Conservation (phyloP, 768 basidiomycete species). For the Crepidotus variabilis region DNA sequence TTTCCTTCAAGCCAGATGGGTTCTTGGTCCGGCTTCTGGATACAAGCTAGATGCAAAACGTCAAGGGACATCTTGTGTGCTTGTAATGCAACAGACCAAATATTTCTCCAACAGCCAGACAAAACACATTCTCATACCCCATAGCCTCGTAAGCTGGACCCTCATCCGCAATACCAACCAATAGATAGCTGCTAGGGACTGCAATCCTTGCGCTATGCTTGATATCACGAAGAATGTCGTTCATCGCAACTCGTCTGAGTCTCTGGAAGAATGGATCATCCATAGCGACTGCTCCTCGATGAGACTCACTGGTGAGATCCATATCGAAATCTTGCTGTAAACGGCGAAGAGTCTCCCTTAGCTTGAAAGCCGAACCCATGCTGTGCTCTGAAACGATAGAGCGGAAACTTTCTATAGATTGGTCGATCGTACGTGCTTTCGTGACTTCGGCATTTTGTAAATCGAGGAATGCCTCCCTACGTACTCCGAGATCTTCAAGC, state of each 20-base stretch:
- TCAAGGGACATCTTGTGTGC: neutral
- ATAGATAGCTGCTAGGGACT: constrained; percentile 60
- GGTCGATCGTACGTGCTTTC: constrained; percentile 54
- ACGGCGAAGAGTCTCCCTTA: constrained; percentile 48
- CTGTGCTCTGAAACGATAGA: constrained; percentile 44
- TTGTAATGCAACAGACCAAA: constrained; percentile 46
- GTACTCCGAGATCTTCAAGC: constrained; percentile 71
- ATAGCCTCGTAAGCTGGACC: constrained; percentile 56
- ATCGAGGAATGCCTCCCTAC: constrained; percentile 48
- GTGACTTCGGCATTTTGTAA: constrained; percentile 61
- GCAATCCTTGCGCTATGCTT: constrained; percentile 75
- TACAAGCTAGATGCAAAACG: constrained; percentile 41
- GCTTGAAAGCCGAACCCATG: constrained; percentile 41
- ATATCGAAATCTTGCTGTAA: constrained; percentile 41
- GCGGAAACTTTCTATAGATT: constrained; percentile 47
- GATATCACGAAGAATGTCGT: constrained; percentile 64
- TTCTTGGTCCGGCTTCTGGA: constrained; percentile 46
- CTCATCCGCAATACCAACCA: constrained; percentile 84
- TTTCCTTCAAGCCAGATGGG: constrained; percentile 58
- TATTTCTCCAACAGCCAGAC: constrained; percentile 53
- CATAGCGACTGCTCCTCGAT: constrained; percentile 27
- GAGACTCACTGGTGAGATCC: constrained; percentile 34
- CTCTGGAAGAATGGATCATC: constrained; percentile 56
- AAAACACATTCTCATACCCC: constrained; percentile 52
- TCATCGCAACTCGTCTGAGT: constrained; percentile 58